A percentile compares a stretch with the other conserved stretches of the same genome.
phyloP scores from a whole-genome alignment of 345 rosid genomes.

The Eutrema yunnanense region DNA sequence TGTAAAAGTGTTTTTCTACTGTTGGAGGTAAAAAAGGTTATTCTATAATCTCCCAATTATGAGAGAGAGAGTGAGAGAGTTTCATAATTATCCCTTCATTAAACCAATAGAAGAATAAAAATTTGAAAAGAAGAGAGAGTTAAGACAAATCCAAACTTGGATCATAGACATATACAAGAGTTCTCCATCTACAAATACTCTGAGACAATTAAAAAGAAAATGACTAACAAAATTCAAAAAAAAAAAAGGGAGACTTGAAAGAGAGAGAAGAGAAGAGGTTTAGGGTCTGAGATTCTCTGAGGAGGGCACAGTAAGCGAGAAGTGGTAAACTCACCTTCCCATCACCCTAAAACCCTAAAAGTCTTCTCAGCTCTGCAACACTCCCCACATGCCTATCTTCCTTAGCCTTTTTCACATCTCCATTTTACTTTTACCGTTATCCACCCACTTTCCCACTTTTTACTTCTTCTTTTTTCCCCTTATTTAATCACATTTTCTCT shows the following conservation, averaged over 20 bases:
- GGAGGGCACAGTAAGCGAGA: conserved; percentile 15
- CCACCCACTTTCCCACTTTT: not conserved
- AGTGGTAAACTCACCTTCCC: conserved; percentile 7
- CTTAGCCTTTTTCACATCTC: not conserved
- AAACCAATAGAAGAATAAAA: not conserved
- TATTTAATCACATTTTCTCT: not conserved
- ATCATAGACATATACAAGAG: not conserved
- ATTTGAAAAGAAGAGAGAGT: not conserved
- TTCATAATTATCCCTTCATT: too few species aligned
- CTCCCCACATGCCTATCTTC: conserved; percentile 25
- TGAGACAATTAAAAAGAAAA: too few species aligned
- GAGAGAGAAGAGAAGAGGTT: not conserved
- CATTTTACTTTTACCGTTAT: conserved; percentile 25
- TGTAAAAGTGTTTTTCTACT: not conserved
- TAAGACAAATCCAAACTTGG: not conserved
- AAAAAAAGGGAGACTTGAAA: not conserved
- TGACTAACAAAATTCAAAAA: too few species aligned
- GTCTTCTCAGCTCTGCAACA: conserved; percentile 22
- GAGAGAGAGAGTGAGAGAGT: not conserved
- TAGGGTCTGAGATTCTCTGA: conserved; percentile 11
- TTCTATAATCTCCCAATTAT: conserved; percentile 13
- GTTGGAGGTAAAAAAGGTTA: not conserved
- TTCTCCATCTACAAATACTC: too few species aligned
- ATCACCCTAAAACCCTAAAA: conserved; percentile 1
- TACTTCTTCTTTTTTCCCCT: not conserved